Base-by-base conservation (phyloP, 2,329 filamentous ascomycete species). In the Fonsecaea nubica region DNA sequence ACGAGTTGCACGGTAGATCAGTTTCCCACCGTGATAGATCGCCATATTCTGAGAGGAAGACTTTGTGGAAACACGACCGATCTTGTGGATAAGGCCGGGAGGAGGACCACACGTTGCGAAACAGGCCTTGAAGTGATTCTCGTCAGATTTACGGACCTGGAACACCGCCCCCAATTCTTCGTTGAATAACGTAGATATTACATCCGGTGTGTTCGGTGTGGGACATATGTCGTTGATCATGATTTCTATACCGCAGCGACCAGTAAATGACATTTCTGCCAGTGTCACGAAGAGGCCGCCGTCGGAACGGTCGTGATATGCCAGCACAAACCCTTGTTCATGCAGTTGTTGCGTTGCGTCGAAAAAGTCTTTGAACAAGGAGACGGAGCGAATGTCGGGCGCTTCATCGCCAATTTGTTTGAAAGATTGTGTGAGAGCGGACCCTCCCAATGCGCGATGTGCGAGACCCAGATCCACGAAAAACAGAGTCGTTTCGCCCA, bases 201-300 rank as follows among this genome's bases (percentile, higher is more conserved):
- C 79, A 74, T 88, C 84, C 54, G 87, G 81, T 9, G 85, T 85
- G 52, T 89, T 84, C 30, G 87, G 87, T 66, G 87, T 87, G 33
- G 86, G 80, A 69, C 78, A 82, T 54, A 83, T 80, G 62, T 86
- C 86, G 76, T 97, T 93, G 64, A 97, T 83, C 84, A 92, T 90
- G 66, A 98, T 84, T 72, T 96, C 91, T 35, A 92, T 86, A 68
- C 94, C 95, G 74, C 92, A 96, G 63, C 93, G 90, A 33, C 95
- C 95, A 36, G 95, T 94, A 77, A 98, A 98, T 88, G 96, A 96
- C 95, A 98, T 98, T 80, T 99, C 95, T 2, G 89, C 92, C 38
- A 98, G 81, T 5, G 94, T 93, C 0, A 94, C 95, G 76, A 98
- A 87, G 9, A 98, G 83, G 74, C 95, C 95, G 77, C 94, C 95